These are phyloP conservation scores for Aspergillus sp. DNA, from an alignment of 2,329 filamentous ascomycete species.

Conservation along the genomic window DNA sequence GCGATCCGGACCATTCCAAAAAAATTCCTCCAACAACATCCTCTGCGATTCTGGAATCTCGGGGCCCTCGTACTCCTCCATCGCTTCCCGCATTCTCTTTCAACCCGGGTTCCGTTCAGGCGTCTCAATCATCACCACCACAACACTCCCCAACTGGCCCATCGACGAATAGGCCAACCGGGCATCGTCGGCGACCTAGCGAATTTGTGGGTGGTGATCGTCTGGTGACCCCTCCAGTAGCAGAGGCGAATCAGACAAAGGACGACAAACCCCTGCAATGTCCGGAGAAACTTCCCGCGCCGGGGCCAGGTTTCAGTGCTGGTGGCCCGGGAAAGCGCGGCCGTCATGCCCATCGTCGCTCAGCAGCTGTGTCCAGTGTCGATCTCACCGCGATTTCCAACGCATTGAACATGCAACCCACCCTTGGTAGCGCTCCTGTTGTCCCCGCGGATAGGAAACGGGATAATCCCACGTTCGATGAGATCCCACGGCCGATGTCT, in stretches of 20 bases:
- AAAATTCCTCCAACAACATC: constrained; percentile 36
- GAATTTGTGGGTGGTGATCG: constrained; percentile 71
- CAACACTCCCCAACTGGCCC: constrained; percentile 46
- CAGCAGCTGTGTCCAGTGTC: constrained; percentile 72
- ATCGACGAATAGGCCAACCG: constrained; percentile 43
- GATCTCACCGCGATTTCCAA: constrained; percentile 58
- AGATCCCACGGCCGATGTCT: constrained; percentile 26
- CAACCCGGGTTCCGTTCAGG: constrained; percentile 26
- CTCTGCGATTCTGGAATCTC: constrained; percentile 44
- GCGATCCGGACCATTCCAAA: constrained; percentile 31
- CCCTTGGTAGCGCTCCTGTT: constrained; percentile 55
- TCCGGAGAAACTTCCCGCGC: constrained; percentile 19
- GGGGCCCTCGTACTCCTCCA: constrained; percentile 26
- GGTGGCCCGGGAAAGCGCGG: constrained; percentile 50
- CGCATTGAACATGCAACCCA: constrained; percentile 32
- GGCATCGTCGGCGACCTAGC: constrained; percentile 71
- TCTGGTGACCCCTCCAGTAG: constrained; percentile 53
- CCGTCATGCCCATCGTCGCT: constrained; percentile 74
- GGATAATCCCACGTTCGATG: constrained; percentile 21
- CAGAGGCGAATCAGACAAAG: constrained; percentile 43
- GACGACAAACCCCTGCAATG: constrained; percentile 16
- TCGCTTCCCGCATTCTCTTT: constrained; percentile 35
- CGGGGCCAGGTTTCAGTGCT: constrained; percentile 32
- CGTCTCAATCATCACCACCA: constrained; percentile 35
- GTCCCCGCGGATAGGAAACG: constrained; percentile 39